Base-by-base conservation (phyloP, 108 stramenopile species). In the Cyclostephanos invisitatus region DNA sequence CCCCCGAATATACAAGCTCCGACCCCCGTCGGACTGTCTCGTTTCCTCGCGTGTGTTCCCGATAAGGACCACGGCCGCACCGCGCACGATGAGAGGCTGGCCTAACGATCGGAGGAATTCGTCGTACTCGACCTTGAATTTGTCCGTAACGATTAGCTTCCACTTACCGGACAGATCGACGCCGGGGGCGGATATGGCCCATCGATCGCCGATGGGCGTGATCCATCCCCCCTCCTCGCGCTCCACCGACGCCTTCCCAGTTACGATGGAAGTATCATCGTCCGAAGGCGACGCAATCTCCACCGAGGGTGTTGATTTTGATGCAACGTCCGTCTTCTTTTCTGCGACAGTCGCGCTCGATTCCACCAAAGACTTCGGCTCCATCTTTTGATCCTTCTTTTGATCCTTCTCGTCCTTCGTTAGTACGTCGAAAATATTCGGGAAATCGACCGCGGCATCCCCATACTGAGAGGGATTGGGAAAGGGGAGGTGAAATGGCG, bases 91-190 rank as follows among this genome's bases (percentile, higher is more conserved):
- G 38, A 80, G 28, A 0, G 92, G 92, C 67, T 93, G 92, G 15
- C 89, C 92, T 18, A 93, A 56, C 8, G 75, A 51, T 49, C 71
- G 78, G 9, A 93, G 69, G 66, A 90, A 93, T 57, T 70, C 70
- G 74, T 90, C 89, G 55, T 92, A 92, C 12, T 91, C 84, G 47
- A 72, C 25, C 51, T 88, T 86, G 77, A 93, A 93, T 35, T 83
- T 70, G 18, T 93, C 86, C 18, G 81, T 77, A 10, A 88, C 80
- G 29, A 91, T 73, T 7, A 93, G 57, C 56, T 83, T 77, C 92
- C 92, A 93, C 20, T 86, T 80, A 17, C 92, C 92, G 3, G 87
- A 80, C 38, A 93, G 53, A 67, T 93, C 83, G 6, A 87, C 81
- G 22, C 62, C 77, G 15, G 80, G 79, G 21, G 84, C 63, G n/a